Evolutionary conservation across 2,329 filamentous ascomycete genomes (phyloP), one percentile per base, ranked within the genome.

Genomic region (Xylaria sp.): DNA sequence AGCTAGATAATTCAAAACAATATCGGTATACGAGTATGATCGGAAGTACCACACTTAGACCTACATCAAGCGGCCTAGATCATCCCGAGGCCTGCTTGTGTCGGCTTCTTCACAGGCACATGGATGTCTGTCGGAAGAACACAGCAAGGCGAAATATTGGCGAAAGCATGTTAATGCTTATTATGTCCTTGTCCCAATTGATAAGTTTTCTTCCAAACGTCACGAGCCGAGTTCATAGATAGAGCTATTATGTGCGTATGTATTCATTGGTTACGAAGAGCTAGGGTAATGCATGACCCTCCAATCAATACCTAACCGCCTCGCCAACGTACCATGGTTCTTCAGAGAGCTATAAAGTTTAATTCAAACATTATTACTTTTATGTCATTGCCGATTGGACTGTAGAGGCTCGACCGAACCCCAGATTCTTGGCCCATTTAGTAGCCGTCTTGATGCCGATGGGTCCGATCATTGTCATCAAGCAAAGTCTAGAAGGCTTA

Each of bases 341-440:
- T 6, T 23, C 49, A 33, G 23, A 13, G 15, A 13, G 33, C 10
- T 61, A 28, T 57, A 62, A 36, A n/a, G 23, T 57, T 67, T 66
- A 59, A 54, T 33, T 20, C n/a, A 9, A 15, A 11, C 6, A 28
- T 40, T 56, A 38, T 48, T 60, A 42, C 7, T 36, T 66, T 51
- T n/a, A 62, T 48, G n/a, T 20, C 46, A 56, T 20, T 61, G 51
- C 59, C 64, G 56, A 61, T 64, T 61, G n/a, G 42, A 20, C 3
- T 53, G 17, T 31, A 57, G 33, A 38, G 40, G 17, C 28, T 53
- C 58, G 31, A 53, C 26, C 28, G 36, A 40, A 49, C 11, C 23
- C 31, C 38, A 20, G 23, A 23, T 51, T 58, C 63, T 66, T 66
- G 63, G 63, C 54, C 26, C 31, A 42, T 28, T 44, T 58, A 38